Base-by-base conservation (phyloP, 2,329 filamentous ascomycete genomes). In the Dactylellina parvicollis region DNA sequence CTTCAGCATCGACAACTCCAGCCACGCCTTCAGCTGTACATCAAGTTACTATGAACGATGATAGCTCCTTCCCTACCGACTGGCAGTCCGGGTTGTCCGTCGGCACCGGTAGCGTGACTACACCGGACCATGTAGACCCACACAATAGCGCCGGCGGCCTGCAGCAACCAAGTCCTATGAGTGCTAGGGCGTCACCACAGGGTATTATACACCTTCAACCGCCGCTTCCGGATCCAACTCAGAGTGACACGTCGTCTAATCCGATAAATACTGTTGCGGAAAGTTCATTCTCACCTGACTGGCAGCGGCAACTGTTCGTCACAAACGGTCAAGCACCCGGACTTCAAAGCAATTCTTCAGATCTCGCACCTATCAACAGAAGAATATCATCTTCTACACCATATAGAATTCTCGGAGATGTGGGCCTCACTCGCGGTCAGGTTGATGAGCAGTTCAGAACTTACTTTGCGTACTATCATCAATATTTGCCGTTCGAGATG, bases 401-500 rank as follows among this genome's bases (percentile, higher is more conserved):
- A 5, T 65, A 65, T 34, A 49, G 60, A 36, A 65, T 65, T 22
- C 34, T 65, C 18, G 60, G 60, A 34, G 60, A 65, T 47, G 60
- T 65, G 8, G 60, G 60, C 14, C 60, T 65, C 26, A 65, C 60
- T 24, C 60, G 49, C 12, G 60, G 60, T 9, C 60, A 65, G n/a
- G 60, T 65, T 2, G 60, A 65, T 4, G 60, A 65, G n/a, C 60
- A 55, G 18, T 65, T 65, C 36, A 55, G 60, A 34, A 26, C 60
- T 44, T 65, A 46, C 26, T 65, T 65, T 36, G 60, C 60, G 1
- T 40, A 65, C n/a, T 65, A 44, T 26, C 60, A 65, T n/a, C 60
- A 65, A 34, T 65, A 65, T 26, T 36, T 65, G 3, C 47, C 60
- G 9, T 65, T 65, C 49, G 55, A 54, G 47, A 65, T 65, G 60